A percentile compares a stretch with the other conserved stretches of the same genome.
Evolutionary conservation across 352 stramenopile genomes (phyloP).

Genomic region (Pythium phragmitis): DNA sequence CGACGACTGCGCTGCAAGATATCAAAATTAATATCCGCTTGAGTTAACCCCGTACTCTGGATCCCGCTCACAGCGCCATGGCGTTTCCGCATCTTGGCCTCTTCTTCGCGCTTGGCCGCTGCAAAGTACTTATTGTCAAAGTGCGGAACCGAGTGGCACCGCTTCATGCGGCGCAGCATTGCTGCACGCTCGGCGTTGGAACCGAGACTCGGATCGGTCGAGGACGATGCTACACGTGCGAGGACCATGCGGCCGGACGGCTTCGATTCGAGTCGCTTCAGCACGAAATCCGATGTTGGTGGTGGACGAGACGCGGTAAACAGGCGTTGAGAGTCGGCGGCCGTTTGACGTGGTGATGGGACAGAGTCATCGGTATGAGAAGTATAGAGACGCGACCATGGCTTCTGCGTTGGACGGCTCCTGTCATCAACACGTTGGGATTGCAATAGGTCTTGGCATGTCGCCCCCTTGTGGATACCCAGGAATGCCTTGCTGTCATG

Average conservation of each 20-base stretch:
- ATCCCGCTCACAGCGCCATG: conserved; percentile 23
- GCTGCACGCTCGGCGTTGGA: conserved; percentile 5
- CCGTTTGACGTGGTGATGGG: not conserved
- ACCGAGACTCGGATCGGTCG: not conserved
- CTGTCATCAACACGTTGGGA: not conserved
- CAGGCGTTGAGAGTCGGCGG: not conserved
- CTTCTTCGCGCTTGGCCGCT: conserved; percentile 27
- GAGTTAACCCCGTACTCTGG: conserved; percentile 28
- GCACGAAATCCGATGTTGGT: conserved; percentile 3
- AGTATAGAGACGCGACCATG: not conserved
- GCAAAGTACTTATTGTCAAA: conserved; percentile 51
- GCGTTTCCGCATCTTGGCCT: conserved; percentile 1
- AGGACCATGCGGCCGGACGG: conserved; percentile 16
- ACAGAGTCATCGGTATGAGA: not conserved
- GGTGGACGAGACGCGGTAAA: not conserved
- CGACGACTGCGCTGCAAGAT: conserved; percentile 51
- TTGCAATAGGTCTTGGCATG: not conserved
- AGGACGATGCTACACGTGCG: conserved; percentile 2
- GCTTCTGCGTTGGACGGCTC: not conserved
- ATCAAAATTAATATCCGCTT: conserved; percentile 51
- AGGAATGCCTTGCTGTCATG: not conserved
- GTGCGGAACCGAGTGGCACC: conserved; percentile 45
- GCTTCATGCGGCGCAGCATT: conserved; percentile 32
- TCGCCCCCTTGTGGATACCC: not conserved
- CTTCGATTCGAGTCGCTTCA: conserved; percentile 15